A percentile compares a stretch with the other conserved stretches of the same genome.
phyloP scores from a whole-genome alignment of 768 basidiomycete species.

The Leccinum barrowsii region DNA sequence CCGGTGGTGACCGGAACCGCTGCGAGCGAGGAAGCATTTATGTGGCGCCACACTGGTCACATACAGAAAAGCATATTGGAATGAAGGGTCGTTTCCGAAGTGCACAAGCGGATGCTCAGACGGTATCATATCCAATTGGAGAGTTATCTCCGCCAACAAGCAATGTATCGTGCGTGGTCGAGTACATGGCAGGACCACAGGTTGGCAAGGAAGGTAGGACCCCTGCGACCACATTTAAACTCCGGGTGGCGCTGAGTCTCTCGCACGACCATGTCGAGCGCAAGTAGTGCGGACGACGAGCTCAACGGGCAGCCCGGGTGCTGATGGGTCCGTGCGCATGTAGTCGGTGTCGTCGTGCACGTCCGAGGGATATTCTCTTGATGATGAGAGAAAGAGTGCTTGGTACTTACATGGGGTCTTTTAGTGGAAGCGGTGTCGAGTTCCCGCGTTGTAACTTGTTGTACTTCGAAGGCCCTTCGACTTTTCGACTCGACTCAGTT shows the following conservation, averaged over 20 bases:
- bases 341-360: conserved; percentile 1
- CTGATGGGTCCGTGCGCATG: not conserved
- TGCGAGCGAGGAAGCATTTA: conserved; percentile 7
- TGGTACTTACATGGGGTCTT: conserved; percentile 23
- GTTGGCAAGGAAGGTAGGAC: conserved; percentile 14
- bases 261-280: not conserved
- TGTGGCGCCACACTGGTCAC: not conserved
- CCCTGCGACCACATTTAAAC: conserved; percentile 30
- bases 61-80: not conserved
- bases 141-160: not conserved
- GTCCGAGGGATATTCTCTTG: not conserved
- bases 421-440: conserved; percentile 20
- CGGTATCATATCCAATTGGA: no score
- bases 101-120: no score
- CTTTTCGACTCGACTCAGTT: conserved; percentile 26
- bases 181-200: no score
- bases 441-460: conserved; percentile 30
- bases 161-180: no score
- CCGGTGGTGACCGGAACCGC: conserved; percentile 15
- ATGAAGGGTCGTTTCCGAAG: not conserved
- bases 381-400: not conserved
- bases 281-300: not conserved
- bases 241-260: conserved; percentile 20
- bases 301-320: not conserved
- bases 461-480: conserved; percentile 26